A percentile compares a stretch with the other conserved stretches of the same genome.
These are phyloP conservation scores for Puya raimondii DNA, from an alignment of 176 grass and related monocot genomes.

Conservation along the genomic window DNA sequence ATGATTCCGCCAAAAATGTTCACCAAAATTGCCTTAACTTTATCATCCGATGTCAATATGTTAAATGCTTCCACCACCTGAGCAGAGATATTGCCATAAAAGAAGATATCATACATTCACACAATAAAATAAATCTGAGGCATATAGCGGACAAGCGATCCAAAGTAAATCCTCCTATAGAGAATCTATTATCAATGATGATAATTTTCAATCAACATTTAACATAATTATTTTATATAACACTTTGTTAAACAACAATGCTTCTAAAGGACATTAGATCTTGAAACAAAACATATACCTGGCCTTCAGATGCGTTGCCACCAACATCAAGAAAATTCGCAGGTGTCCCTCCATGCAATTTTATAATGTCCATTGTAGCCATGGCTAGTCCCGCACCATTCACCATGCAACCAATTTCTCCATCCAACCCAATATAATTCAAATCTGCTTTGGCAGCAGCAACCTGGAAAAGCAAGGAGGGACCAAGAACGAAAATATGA, in stretches of 20 bases:
- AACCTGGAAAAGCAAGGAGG: constrained; percentile 44
- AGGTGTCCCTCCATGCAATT: constrained; percentile 94
- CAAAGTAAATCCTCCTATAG: neutral
- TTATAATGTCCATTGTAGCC: constrained; percentile 99
- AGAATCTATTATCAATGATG: neutral
- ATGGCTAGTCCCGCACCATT: constrained; percentile 98
- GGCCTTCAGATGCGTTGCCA: constrained; percentile 91
- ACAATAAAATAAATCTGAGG: neutral
- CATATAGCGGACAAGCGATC: neutral
- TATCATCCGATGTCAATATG: constrained; percentile 95
- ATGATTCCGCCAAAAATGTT: constrained; percentile 99
- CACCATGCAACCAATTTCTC: constrained; percentile 99
- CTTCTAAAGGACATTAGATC: neutral
- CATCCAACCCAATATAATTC: constrained; percentile 98
- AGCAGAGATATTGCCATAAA: constrained; percentile 12
- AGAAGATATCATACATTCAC: neutral
- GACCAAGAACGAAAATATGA: constrained; percentile 14
- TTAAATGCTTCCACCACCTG: constrained; percentile 99
- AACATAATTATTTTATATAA: constrained; percentile 4
- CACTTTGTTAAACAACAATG: constrained; percentile 6
- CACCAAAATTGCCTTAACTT: constrained; percentile 98
- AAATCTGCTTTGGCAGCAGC: constrained; percentile 89
- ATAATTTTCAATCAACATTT: neutral
- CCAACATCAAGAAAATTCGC: constrained; percentile 99
- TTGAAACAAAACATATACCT: constrained; percentile 39